Evolutionary conservation across 2,329 filamentous ascomycete species (phyloP), one percentile per base, ranked within the genome.

Genomic region (Aspergillus proliferans): DNA sequence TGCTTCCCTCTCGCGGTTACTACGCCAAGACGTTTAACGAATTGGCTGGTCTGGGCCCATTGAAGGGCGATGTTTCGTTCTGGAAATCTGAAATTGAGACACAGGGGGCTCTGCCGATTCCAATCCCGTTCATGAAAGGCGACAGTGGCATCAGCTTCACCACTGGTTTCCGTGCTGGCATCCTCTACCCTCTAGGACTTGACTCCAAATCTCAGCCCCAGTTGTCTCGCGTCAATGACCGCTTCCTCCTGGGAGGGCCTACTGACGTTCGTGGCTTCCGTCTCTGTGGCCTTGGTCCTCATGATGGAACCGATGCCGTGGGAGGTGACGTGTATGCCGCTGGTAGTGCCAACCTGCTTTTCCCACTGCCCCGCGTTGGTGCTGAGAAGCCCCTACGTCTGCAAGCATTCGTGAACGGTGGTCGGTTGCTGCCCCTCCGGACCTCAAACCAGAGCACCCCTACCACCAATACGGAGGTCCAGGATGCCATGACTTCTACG

Each of bases 211-310:
- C 46, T 61, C 72, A 74, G 18, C 79, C 85, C 0, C 76, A 79
- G 21, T 81, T 85, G 4, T 94, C 88, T 57, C 83, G 88, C 26
- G 80, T 97, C 62, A 96, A 94, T 65, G 93, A 98, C 68, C 88
- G 93, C 41, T 98, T 98, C 74, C 84, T 90, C 62, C 86, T 98
- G 28, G 93, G 93, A 40, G 93, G 93, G 0, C 92, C 93, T 3
- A 95, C 90, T 3, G 92, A 95, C 64, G 88, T 98, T 12, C 87
- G 93, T 48, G 93, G 93, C 2, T 98, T 98, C 77, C 85, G 89
- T 51, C 81, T 95, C 19, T 87, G 86, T 18, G 93, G 93, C 1
- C 78, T 98, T 5, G 93, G 93, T 7, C 91, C 93, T 3, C 86
- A 87, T 54, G 92, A 97, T 62, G 88, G 90, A 1, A 69, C 76